Base-by-base conservation (phyloP, 208 protist species). In the Porcisia hertigi region DNA sequence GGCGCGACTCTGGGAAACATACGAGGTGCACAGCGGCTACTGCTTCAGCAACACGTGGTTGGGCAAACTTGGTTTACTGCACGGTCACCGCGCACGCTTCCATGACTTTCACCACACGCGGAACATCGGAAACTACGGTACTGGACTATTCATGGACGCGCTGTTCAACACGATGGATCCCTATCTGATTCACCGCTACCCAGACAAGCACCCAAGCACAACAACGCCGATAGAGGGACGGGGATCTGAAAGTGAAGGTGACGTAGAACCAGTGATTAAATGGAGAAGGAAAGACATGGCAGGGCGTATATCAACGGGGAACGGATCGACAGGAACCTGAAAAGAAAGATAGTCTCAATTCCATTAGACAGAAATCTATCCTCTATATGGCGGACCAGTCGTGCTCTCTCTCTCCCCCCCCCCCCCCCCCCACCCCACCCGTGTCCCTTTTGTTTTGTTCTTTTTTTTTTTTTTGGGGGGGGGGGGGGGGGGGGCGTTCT, bases 61-160 rank as follows among this genome's bases (percentile, higher is more conserved):
- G 8, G 86, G 82, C n/a, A 80, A 80, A 54, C 20, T 88, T 45
- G 88, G 88, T 39, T 59, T 92, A 0, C 39, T 88, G 73, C 80
- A 89, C 71, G 88, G 82, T 16, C 66, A 85, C 60, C 82, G 85
- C 45, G 74, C 88, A 12, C 85, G 80, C 76, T 91, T 93, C 75
- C 89, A 93, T 72, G 87, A 93, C 75, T 91, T 77, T 41, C 89
- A 93, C 73, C 89, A 93, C 81, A 93, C 86, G 14, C 74, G 84
- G 81, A 93, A 93, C 76, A 76, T 83, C 23, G 82, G 81, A 23
- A 90, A 91, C 80, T 93, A 87, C 73, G 86, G 87, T 41, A 62
- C 71, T 11, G 77, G 75, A 39, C 70, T 87, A 36, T 79, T 81
- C 45, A 89, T 90, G 81, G 88, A 92, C 63, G 79, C 77, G 34